Conservation (phyloP, 2,329 filamentous ascomycete genomes). For the Xylaria sp. region DNA sequence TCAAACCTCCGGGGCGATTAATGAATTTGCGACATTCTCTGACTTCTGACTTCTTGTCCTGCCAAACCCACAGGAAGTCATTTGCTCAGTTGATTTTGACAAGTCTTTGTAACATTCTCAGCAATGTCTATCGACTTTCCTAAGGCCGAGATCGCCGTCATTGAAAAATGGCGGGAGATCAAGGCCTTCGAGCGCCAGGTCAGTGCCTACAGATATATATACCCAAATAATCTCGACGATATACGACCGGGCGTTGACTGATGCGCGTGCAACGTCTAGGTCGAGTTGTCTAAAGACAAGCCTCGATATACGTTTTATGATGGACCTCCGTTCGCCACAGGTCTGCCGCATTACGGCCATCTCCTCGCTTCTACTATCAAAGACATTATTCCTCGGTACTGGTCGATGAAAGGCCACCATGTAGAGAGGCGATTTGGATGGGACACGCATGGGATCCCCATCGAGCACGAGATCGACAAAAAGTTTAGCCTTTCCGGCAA, state of each 20-base stretch:
- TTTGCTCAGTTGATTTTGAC: conserved; percentile 13
- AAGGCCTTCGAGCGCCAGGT: conserved; percentile 90
- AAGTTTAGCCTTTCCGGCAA: conserved; percentile 89
- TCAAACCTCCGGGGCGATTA: conserved; percentile 26
- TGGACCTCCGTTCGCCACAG: conserved; percentile 83
- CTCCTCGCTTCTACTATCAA: conserved; percentile 94
- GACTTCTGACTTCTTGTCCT: conserved; percentile 10
- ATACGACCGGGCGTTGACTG: conserved; percentile 34
- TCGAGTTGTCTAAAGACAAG: conserved; percentile 83
- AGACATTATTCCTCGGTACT: conserved; percentile 95
- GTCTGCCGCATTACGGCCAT: conserved; percentile 75
- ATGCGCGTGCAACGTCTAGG: conserved; percentile 50
- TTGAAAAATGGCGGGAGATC: conserved; percentile 90
- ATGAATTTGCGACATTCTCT: conserved; percentile 14
- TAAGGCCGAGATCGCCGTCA: conserved; percentile 86
- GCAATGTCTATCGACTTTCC: conserved; percentile 91
- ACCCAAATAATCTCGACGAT: background rate
- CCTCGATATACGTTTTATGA: conserved; percentile 95
- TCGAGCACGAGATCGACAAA: conserved; percentile 98
- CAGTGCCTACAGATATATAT: conserved; percentile 36
- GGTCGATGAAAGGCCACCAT: conserved; percentile 96
- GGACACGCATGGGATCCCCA: conserved; percentile 94
- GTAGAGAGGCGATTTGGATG: conserved; percentile 94
- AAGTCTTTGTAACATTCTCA: conserved; percentile 24
- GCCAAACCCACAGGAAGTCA: background rate